Base-by-base conservation (phyloP, 2,329 filamentous ascomycete genomes). In the Arthrobotrys entomopaga region DNA sequence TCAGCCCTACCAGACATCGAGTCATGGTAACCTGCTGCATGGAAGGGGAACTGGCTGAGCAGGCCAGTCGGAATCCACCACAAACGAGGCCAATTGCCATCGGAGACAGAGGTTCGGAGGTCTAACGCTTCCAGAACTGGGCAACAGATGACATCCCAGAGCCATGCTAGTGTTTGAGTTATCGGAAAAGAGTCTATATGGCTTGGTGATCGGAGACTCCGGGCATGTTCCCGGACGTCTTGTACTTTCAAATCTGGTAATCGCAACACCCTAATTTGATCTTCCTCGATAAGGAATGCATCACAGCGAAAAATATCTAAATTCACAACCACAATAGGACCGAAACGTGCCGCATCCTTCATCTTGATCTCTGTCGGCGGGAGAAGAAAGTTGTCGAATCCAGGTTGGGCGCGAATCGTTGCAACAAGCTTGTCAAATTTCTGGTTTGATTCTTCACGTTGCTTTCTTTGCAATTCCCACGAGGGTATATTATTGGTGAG, bases 11-110 rank as follows among this genome's bases (percentile, higher is more conserved):
- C 2, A 34, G 29, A 34, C 2, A 60, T 46, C 13, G 65, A 19
- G 0, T 24, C 5, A 52, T 82, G 80, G 29, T 77, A 63, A 6
- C 82, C 82, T 0, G 81, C 81, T 0, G 81, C 81, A 65, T 82
- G 81, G 5, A 82, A 34, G 13, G 81, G 81, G 16, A 82, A 78
- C 3, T 61, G 70, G 54, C 11, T 77, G 1, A 83, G 71, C 0
- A 46, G 26, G 0, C 81, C 81, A 0, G 79, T 82, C 4, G 78
- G 78, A 76, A 83, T 78, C 81, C 81, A 82, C 78, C 80, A 82
- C 0, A 82, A 43, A 10, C 72, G 81, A 2, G 79, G 67, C 67
- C 53, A 72, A 3, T 19, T 24, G n/a, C 50, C 24, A 20, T 61
- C 20, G 3, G 38, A 16, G 24, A 75, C 54, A 16, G 76, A 2